These are phyloP conservation scores for Penicillium soppii DNA, from an alignment of 495 filamentous ascomycete genomes.

Conservation along the genomic window DNA sequence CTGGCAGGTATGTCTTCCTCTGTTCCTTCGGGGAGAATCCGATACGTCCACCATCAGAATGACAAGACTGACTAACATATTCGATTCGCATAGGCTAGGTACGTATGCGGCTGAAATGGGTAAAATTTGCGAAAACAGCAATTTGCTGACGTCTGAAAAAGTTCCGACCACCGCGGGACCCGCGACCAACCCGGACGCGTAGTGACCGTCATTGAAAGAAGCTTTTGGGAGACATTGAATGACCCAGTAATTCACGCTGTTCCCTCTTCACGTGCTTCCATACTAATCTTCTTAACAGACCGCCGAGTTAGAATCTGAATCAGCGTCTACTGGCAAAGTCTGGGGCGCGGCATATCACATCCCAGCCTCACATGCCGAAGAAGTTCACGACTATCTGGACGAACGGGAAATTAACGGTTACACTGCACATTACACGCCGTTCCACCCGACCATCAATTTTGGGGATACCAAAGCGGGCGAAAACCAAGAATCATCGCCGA, in stretches of 20 bases:
- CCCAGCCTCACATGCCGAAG: conserved; percentile 62
- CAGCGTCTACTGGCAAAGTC: conserved; percentile 57
- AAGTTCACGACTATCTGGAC: conserved; percentile 89
- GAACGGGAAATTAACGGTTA: conserved; percentile 98
- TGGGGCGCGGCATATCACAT: conserved; percentile 97
- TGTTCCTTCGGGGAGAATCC: too few relatives aligned
- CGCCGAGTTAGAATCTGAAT: conserved; percentile 32
- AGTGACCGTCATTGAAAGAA: conserved; percentile 82
- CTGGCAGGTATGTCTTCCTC: conserved; percentile 86
- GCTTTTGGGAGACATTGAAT: conserved; percentile 74
- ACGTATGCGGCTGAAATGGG: conserved; percentile 10
- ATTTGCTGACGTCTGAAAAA: conserved; percentile 6
- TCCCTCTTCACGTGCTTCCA: background rate
- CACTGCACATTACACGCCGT: conserved; percentile 82
- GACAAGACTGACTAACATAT: conserved; percentile 10
- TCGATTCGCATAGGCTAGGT: conserved; percentile 32
- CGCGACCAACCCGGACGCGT: conserved; percentile 84
- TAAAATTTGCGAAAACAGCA: background rate
- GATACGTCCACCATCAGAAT: background rate
- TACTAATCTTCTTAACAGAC: conserved; percentile 21
- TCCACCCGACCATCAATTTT: conserved; percentile 53
- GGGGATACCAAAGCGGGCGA: background rate
- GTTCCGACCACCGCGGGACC: conserved; percentile 94
- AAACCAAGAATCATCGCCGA: conserved; percentile 24
- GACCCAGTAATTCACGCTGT: conserved; percentile 57